Base-by-base conservation (phyloP, 352 stramenopile genomes). In the Saprolegnia diclina region DNA sequence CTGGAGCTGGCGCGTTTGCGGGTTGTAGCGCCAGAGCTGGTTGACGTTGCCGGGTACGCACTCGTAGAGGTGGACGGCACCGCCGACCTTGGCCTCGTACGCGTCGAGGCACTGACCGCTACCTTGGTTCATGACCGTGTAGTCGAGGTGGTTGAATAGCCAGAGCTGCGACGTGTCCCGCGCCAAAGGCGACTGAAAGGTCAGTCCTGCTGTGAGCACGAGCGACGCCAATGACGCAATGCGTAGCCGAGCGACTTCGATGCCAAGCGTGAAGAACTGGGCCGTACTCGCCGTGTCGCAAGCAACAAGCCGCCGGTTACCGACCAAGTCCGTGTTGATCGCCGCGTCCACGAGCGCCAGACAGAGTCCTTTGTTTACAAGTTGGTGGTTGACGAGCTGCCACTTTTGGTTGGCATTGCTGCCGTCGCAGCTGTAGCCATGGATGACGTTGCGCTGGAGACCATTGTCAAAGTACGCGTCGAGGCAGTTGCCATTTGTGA, bases 1-100 rank as follows among this genome's bases (percentile, higher is more conserved):
- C 35, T 73, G 75, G 0, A 91, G 67, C 64, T 78, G 72, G 0
- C 76, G 72, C 4, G 83, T 86, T 0, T 67, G 24, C 37, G 74
- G 69, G 21, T 91, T 77, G 55, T 77, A 87, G 44, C 52, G 74
- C 81, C 81, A 91, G 61, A 85, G 83, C 69, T 91, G 83, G 74
- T 91, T 89, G 21, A 11, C 21, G 57, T 88, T 79, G 24, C 69
- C 71, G 24, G 83, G 74, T 16, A 85, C 71, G 64, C 83, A 91
- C 22, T 68, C 68, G 65, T 79, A 88, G 40, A 85, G 73, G 55
- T 83, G 81, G 21, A 89, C 83, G 21, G 71, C 78, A 16, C 77
- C 81, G 18, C 79, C 83, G 67, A 85, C 70, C 72, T 67, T 77
- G 1, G 21, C 35, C 56, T 91, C 70, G 67, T 83, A 87, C 10